Base-by-base conservation (phyloP, 1,284 basidiomycete species). In the Cryptococcus amylolentus region DNA sequence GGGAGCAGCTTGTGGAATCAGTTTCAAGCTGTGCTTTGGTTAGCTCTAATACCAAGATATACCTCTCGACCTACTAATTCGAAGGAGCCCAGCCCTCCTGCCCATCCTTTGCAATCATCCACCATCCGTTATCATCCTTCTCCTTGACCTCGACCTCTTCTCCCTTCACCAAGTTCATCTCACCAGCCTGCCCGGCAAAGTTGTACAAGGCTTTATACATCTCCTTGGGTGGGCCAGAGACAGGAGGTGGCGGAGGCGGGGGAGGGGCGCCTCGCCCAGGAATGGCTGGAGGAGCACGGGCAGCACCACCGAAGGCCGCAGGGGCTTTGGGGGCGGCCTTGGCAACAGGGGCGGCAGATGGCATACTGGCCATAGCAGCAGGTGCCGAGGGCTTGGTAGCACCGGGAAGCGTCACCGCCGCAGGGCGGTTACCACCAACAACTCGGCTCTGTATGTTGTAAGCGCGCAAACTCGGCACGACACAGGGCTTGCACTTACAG, bases 51-150 rank as follows among this genome's bases (percentile, higher is more conserved):
- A 18, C 13, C 5, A 14, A 31, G 23, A 31, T 20, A 8, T 16
- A 39, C 2, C 35, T 9, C 4, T 20, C 62, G 51, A 77, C 79
- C 60, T 69, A 77, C 73, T 97, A 97, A 76, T 97, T 96, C 62
- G 88, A 87, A 2, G 95, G 95, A 16, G 93, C 89, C 94, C 94
- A 98, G 14, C 92, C 95, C 75, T 98, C 92, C 23, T 80, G 77
- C 1, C 83, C 84, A 55, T 83, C 83, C 78, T 91, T 94, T 81
- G 88, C 91, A 51, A 98, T 88, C 44, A 98, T 82, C 93, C 95
- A 98, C 95, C 95, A 98, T 2, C 83, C 92, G 68, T 93, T 92
- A 58, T 91, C 84, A 63, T 96, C 92, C 79, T 97, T 93, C 79
- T 96, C 88, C 52, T 94, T 81, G 13, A 98, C 81, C 76, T 98